Conservation (phyloP, 2,329 filamentous ascomycete genomes). For the Stylonectria norvegica region DNA sequence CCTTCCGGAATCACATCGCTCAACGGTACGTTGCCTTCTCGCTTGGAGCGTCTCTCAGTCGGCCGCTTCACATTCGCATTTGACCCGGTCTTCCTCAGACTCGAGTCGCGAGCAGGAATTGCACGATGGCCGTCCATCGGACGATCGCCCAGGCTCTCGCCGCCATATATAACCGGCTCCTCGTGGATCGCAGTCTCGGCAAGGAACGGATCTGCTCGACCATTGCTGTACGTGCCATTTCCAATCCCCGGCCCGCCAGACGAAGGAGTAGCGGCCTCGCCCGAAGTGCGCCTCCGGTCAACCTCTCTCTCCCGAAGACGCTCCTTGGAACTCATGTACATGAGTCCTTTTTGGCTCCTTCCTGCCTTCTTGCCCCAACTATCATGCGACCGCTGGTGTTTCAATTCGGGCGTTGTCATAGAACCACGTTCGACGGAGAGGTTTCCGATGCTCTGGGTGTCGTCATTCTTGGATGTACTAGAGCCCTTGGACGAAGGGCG, state of each 20-base stretch:
- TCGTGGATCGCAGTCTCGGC: slow-evolving; percentile 55
- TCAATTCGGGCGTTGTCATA: slow-evolving; percentile 48
- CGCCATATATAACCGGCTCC: slow-evolving; percentile 39
- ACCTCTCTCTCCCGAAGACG: slow-evolving; percentile 59
- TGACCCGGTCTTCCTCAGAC: slow-evolving; percentile 55
- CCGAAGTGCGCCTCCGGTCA: slow-evolving; percentile 54
- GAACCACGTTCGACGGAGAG: slow-evolving; percentile 58
- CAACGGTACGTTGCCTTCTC: slow-evolving; percentile 39
- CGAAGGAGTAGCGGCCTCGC: slow-evolving; percentile 16
- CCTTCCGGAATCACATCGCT: slow-evolving; percentile 44
- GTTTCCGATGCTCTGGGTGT: slow-evolving; percentile 61
- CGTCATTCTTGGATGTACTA: slow-evolving; percentile 52
- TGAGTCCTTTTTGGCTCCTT: slow-evolving; percentile 55
- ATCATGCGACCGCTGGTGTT: slow-evolving; percentile 53
- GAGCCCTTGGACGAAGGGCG: slow-evolving; percentile 60
- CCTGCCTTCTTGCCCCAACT: slow-evolving; percentile 59
- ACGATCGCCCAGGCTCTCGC: slow-evolving; percentile 26
- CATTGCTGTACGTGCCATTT: slow-evolving; percentile 35
- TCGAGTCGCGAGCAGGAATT: slow-evolving; percentile 68
- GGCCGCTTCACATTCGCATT: slow-evolving; percentile 51
- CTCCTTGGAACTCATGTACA: slow-evolving; percentile 74
- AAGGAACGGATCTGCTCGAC: slow-evolving; percentile 47
- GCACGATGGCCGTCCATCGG: slow-evolving; percentile 41
- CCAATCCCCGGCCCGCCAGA: slow-evolving; percentile 36
- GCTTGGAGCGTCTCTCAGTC: slow-evolving; percentile 48